A percentile compares a stretch with the other conserved stretches of the same genome.
These are phyloP conservation scores for Wickerhamiella sorbophila DNA, from an alignment of 805 yeast species.

Conservation along the genomic window DNA sequence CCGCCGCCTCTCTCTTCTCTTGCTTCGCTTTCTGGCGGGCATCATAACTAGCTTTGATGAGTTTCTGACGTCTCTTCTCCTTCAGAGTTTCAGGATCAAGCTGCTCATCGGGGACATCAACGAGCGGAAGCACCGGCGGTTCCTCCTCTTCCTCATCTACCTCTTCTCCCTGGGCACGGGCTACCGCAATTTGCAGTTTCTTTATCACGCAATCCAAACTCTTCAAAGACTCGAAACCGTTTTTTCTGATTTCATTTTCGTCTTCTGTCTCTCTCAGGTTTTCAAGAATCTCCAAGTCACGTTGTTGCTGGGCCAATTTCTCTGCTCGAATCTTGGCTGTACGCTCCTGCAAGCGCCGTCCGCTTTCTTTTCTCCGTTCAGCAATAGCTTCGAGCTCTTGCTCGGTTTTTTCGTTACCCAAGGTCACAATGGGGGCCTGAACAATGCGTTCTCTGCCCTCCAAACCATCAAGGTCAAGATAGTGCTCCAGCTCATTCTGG, in stretches of 20 bases:
- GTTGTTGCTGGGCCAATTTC: conserved; percentile 63
- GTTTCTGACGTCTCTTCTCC: conserved; percentile 72
- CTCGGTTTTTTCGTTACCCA: conserved; percentile 50
- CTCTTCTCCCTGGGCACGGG: conserved; percentile 34
- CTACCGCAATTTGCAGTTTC: conserved; percentile 7
- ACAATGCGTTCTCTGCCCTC: conserved; percentile 59
- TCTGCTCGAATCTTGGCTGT: conserved; percentile 76
- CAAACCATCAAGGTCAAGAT: conserved; percentile 47
- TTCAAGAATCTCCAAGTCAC: conserved; percentile 60
- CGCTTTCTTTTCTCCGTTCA: conserved; percentile 70
- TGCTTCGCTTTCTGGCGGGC: conserved; percentile 73
- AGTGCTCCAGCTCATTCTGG: conserved; percentile 41
- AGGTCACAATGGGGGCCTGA: conserved; percentile 65
- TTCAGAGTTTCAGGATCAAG: conserved; percentile 64
- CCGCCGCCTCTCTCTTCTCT: conserved; percentile 55
- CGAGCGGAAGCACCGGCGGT: conserved; percentile 51
- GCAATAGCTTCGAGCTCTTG: conserved; percentile 69
- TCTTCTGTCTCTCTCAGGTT: conserved; percentile 53
- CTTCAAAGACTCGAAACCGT: conserved; percentile 29
- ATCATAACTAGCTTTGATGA: conserved; percentile 75
- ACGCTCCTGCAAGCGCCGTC: conserved; percentile 80
- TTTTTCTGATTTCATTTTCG: conserved; percentile 54
- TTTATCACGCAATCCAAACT: conserved; percentile 50
- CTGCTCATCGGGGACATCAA: conserved; percentile 75
- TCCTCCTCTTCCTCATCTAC: conserved; percentile 33